Evolutionary conservation across 345 rosid genomes (phyloP), one percentile per base, ranked within the genome.

Genomic region (Mangifera indica): DNA sequence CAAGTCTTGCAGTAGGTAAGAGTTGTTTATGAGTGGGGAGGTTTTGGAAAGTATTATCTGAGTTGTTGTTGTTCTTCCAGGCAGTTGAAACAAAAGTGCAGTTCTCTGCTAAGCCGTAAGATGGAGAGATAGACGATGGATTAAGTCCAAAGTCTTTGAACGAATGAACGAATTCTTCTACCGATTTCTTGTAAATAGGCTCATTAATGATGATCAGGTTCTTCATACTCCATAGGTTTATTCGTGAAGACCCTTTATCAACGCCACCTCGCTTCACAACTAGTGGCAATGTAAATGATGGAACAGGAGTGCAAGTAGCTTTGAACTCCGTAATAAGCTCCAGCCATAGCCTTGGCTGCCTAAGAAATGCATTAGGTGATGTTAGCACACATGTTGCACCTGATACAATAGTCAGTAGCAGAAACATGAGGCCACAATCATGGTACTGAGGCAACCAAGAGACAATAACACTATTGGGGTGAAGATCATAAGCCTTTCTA

Each of bases 371-470:
- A n/a, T 0, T 21, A 0, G 91, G 87, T 14, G 85, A 81, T 0
- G 89, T 75, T 21, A 87, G 74, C 49, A 87, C 83, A 51, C 82
- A 81, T 14, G 89, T 87, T n/a, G 93, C 89, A 3, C 91, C 93
- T 10, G 82, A 76, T 10, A 87, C 76, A 17, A 84, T 65, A 1
- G 83, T 82, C 60, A 89, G 81, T 20, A 87, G 55, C 80, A 89
- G 70, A 61, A 89, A 89, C 81, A 87, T 81, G 20, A 87, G 86
- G 60, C 91, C 93, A 44, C 91, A 87, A 37, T 86, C 93, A 44
- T 88, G 91, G 79, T 87, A 87, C 72, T 84, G 93, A 40, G 91
- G 91, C 76, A 88, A 72, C 91, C 89, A 88, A 0, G 89, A 87
- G 25, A 74, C 82, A 3, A 87, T 77, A 7, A 72, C 77, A 37